Conservation (phyloP, 306 rosid genomes). For the Malus fusca region DNA sequence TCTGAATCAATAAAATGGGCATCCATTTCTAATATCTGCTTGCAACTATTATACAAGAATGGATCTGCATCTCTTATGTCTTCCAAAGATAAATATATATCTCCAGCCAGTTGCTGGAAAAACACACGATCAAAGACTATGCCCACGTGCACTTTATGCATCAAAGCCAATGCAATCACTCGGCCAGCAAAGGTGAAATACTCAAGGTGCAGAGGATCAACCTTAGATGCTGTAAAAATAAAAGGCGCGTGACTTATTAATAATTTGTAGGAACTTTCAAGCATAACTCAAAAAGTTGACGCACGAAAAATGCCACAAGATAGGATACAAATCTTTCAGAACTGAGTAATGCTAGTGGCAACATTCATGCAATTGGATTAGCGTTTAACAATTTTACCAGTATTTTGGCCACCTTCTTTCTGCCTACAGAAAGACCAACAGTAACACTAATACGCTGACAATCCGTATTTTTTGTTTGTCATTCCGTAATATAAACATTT, state of each 20-base stretch:
- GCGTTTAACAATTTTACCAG: neutral
- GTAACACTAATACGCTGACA: neutral
- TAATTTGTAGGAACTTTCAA: neutral
- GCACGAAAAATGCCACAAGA: neutral
- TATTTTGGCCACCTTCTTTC: neutral
- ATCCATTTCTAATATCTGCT: conserved; percentile 80
- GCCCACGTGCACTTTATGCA: conserved; percentile 93
- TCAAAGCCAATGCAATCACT: conserved; percentile 82
- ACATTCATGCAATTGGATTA: neutral
- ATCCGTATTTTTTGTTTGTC: neutral
- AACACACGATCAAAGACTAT: conserved; percentile 78
- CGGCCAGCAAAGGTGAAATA: conserved; percentile 85
- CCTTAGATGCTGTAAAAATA: conserved; percentile 70
- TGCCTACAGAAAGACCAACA: neutral
- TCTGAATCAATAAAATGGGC: conserved; percentile 71
- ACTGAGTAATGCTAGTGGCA: neutral
- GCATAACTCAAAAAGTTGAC: neutral
- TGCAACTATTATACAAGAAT: conserved; percentile 61
- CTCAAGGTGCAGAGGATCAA: conserved; percentile 78
- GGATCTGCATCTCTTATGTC: conserved; percentile 86
- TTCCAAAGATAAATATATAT: conserved; percentile 43
- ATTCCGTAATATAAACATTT: neutral
- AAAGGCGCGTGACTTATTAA: conserved; percentile 5
- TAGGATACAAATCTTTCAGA: neutral
- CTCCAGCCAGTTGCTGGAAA: conserved; percentile 85